Evolutionary conservation across 805 yeast species (phyloP).

Genomic region (Ogataea minuta): DNA sequence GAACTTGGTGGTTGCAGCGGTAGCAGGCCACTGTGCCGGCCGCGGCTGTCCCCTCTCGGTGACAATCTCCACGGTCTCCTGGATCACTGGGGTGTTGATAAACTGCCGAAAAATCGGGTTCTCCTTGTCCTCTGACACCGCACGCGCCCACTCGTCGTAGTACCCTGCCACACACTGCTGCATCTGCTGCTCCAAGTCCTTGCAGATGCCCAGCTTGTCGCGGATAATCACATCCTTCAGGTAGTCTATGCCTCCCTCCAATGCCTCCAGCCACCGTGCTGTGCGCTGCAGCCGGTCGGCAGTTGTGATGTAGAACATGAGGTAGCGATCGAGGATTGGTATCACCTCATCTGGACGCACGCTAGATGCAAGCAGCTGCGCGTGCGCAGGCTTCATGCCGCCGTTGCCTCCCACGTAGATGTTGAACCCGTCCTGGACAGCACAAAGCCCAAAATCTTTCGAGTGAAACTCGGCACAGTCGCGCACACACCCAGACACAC

Average conservation of each 20-base stretch:
- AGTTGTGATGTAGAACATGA: conserved; percentile 39
- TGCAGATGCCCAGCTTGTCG: conserved; percentile 37
- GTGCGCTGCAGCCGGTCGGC: conserved; percentile 39
- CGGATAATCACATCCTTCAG: conserved; percentile 33
- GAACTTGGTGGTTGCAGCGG: conserved; percentile 27
- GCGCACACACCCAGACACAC: conserved; percentile 39
- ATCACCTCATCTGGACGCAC: conserved; percentile 38
- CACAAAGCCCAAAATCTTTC: conserved; percentile 39
- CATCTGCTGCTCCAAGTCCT: conserved; percentile 37
- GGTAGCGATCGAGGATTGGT: conserved; percentile 36
- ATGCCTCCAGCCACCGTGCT: conserved; percentile 38
- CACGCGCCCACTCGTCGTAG: conserved; percentile 37
- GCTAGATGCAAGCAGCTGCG: conserved; percentile 33
- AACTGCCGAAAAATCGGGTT: conserved; percentile 34
- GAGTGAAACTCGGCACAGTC: conserved; percentile 40
- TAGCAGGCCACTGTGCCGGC: conserved; percentile 37
- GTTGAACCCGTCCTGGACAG: conserved; percentile 37
- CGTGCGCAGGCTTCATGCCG: conserved; percentile 42
- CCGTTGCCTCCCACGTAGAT: conserved; percentile 41
- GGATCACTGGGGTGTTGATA: conserved; percentile 30
- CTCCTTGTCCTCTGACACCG: conserved; percentile 23
- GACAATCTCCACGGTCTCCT: conserved; percentile 35
- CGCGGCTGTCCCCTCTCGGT: conserved; percentile 38
- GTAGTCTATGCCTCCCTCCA: conserved; percentile 39
- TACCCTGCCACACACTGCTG: conserved; percentile 32